Evolutionary conservation across 345 rosid species (phyloP).

Genomic region (Euphorbia peplus): DNA sequence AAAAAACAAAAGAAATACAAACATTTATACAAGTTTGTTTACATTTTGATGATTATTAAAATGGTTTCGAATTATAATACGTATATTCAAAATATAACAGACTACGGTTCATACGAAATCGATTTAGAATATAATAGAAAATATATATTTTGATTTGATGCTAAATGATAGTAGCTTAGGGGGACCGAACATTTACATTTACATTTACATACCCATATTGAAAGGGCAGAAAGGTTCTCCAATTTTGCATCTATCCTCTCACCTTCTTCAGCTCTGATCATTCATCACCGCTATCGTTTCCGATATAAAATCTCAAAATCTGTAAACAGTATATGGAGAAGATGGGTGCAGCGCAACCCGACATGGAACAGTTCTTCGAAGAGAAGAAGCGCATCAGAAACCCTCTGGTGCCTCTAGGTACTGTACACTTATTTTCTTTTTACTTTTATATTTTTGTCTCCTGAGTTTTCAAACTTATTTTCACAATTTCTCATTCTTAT

Average conservation of each 20-base stretch:
- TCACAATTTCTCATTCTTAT: background rate
- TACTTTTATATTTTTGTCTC: background rate
- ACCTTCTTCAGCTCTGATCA: background rate
- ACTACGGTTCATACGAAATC: too few species aligned
- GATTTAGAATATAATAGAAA: too few species aligned
- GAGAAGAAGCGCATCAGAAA: slow-evolving; percentile 65
- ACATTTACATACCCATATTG: background rate
- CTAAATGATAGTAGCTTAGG: too few species aligned
- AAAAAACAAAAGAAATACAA: too few species aligned
- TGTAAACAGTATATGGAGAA: slow-evolving; percentile 14
- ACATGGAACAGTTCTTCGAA: slow-evolving; percentile 48
- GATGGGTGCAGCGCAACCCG: slow-evolving; percentile 47
- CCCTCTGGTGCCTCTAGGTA: slow-evolving; percentile 78
- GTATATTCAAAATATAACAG: too few species aligned
- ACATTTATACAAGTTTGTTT: too few species aligned
- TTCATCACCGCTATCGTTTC: background rate
- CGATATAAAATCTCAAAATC: background rate
- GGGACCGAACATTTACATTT: too few species aligned
- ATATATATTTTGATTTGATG: too few species aligned
- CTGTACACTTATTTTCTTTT: background rate
- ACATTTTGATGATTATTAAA: too few species aligned
- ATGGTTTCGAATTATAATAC: too few species aligned
- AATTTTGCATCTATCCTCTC: too few species aligned
- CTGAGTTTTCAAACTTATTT: background rate
- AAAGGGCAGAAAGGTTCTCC: background rate